phyloP scores from a whole-genome alignment of 2,329 filamentous ascomycete genomes.

The Exophiala mesophila region DNA sequence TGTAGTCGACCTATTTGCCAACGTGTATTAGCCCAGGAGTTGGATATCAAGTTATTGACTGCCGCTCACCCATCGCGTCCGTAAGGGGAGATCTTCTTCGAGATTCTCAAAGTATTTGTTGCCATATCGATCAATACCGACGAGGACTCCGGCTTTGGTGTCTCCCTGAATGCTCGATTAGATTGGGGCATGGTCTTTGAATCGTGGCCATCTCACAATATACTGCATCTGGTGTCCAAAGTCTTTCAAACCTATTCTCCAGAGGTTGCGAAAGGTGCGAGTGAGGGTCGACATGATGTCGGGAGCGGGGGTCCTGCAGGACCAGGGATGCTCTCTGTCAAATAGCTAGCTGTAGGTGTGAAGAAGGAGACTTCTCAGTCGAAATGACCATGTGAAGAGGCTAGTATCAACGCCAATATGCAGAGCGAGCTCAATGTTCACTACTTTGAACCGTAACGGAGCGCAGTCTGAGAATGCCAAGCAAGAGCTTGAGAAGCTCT shows the following conservation, averaged over 20 bases:
- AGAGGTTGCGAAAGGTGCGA: conserved; percentile 80
- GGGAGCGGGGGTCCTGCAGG: neutral
- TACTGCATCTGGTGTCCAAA: conserved; percentile 81
- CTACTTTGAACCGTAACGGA: too few species aligned
- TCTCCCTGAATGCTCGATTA: conserved; percentile 62
- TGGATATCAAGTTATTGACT: neutral
- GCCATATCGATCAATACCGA: conserved; percentile 82
- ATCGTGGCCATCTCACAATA: conserved; percentile 26
- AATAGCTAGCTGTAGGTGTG: too few species aligned
- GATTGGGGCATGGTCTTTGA: too few species aligned
- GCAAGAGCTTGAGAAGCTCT: too few species aligned
- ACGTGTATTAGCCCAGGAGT: conserved; percentile 57
- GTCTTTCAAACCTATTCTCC: conserved; percentile 86
- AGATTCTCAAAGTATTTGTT: conserved; percentile 98
- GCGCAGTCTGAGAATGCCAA: too few species aligned
- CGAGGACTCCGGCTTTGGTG: conserved; percentile 84
- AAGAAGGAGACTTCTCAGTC: neutral
- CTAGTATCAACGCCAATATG: too few species aligned
- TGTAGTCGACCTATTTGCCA: conserved; percentile 95
- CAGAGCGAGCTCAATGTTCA: too few species aligned
- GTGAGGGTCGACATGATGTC: conserved; percentile 77
- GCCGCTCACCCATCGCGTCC: conserved; percentile 17
- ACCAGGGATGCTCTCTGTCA: conserved; percentile 1
- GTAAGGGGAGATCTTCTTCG: conserved; percentile 79
- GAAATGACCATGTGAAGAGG: too few species aligned